Conservation (phyloP, 192 early-diverging fungal genomes). For the Mortierella antarctica region DNA sequence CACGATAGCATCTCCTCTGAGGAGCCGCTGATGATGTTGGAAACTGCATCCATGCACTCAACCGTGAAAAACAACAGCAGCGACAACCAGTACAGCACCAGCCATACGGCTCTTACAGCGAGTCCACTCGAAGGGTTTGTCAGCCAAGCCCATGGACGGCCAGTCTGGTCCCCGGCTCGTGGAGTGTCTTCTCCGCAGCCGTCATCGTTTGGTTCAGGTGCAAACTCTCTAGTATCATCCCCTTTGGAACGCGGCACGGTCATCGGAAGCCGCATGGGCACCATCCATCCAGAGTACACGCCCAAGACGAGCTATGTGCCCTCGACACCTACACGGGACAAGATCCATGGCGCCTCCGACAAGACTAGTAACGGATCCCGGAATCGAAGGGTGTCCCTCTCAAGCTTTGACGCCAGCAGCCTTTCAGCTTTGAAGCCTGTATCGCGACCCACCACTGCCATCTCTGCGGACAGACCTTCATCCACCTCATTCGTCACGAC, state of each 20-base stretch:
- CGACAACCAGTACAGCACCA: not conserved
- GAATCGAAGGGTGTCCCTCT: constrained; percentile 30
- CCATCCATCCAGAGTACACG: constrained; percentile 34
- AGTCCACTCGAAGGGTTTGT: constrained; percentile 22
- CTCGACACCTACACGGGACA: constrained; percentile 18
- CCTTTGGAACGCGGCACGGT: constrained; percentile 35
- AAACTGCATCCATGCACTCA: constrained; percentile 1
- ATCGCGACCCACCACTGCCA: not conserved
- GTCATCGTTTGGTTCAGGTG: not conserved
- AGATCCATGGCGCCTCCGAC: constrained; percentile 1
- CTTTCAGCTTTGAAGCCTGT: constrained; percentile 37
- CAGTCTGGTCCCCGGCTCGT: constrained; percentile 13
- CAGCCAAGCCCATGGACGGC: constrained; percentile 6
- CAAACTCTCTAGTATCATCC: constrained; percentile 5
- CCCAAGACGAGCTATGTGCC: constrained; percentile 24
- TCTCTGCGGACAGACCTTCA: not conserved
- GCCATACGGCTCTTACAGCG: not conserved
- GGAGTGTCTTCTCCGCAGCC: not conserved
- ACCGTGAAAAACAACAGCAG: not conserved
- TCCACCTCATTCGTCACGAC: constrained; percentile 13
- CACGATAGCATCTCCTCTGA: not conserved
- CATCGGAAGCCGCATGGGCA: constrained; percentile 29
- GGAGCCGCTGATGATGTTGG: constrained; percentile 12
- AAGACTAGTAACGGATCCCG: not conserved
- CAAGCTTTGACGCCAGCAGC: constrained; percentile 41